Base-by-base conservation (phyloP, 2,329 filamentous ascomycete genomes). In the Thermochaetoides dissita region DNA sequence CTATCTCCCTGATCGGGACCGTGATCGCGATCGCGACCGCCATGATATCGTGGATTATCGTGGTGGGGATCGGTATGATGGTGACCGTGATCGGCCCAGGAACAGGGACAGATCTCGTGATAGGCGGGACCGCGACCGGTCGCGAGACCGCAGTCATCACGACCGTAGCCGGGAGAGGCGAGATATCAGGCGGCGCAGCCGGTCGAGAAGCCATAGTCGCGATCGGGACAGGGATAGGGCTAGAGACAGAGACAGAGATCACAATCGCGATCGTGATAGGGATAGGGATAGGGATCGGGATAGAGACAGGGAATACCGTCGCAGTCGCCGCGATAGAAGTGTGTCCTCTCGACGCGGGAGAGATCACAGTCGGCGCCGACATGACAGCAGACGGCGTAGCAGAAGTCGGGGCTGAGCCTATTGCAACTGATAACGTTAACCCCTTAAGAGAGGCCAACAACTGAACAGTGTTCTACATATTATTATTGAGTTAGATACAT, bases 351-450 rank as follows among this genome's bases (percentile, higher is more conserved):
- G 34, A 10, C 38, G 44, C 30, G 47, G 48, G 28, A 34, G 42
- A 1, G 45, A 51, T 37, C n/a, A 46, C n/a, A 43, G 63, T 11
- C 55, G 56, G 7, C 52, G 55, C 31, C 56, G 64, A 8, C 56
- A 60, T 8, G 33, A 38, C 46, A 59, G 4, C 37, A 41, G 55
- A 29, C 50, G 51, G 43, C 49, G 52, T 34, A 54, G 52, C 39
- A 50, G 54, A 30, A 58, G 56, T 39, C 56, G 55, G n/a, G 44
- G 38, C 6, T 55, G 55, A 49, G 17, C 17, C 17, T 24, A 24
- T 5, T 24, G 17, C 17, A 24, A 24, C 17, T 24, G 17, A 24
- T 5, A 5, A 24, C 17, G 17, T 24, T 5, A 24, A 24, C 17
- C 17, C 17, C 17, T 24, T 3, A 24, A 24, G 17, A 24, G 17